These are phyloP conservation scores for Chalaropsis ovoidea DNA, from an alignment of 2,329 filamentous ascomycete species.

Conservation along the genomic window DNA sequence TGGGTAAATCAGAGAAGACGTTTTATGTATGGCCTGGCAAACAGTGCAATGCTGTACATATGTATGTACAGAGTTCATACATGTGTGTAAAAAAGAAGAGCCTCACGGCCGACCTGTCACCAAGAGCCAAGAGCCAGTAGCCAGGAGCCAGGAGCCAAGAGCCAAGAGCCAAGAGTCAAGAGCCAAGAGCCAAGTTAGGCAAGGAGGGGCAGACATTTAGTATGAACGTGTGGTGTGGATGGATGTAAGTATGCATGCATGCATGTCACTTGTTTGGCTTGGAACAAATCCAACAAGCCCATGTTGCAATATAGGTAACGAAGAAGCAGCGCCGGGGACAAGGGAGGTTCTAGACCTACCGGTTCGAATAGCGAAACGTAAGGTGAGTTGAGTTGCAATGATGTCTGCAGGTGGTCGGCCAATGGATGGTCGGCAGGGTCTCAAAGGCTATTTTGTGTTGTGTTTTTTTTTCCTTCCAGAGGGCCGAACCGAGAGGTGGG, in stretches of 20 bases:
- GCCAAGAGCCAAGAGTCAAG: too few species aligned
- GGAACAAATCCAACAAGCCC: constrained; percentile 1
- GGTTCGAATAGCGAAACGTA: not conserved
- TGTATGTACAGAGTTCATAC: too few species aligned
- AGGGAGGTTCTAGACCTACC: constrained; percentile 5
- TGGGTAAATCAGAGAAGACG: too few species aligned
- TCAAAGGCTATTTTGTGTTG: not conserved
- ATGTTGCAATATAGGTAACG: constrained; percentile 4
- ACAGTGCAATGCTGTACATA: too few species aligned
- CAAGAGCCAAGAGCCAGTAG: too few species aligned
- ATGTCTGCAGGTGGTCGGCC: not conserved
- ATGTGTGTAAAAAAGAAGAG: not conserved
- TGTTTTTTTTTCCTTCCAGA: not conserved
- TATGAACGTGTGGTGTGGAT: too few species aligned
- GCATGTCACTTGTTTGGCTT: constrained; percentile 1
- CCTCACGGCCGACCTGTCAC: not conserved
- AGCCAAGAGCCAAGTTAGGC: not conserved
- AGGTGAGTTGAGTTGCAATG: not conserved
- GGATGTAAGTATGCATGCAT: not conserved
- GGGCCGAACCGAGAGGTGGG: constrained; percentile 7
- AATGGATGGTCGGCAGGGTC: constrained; percentile 1
- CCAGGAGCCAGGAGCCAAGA: too few species aligned
- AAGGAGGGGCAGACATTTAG: not conserved
- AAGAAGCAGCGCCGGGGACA: not conserved
- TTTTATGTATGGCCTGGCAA: too few species aligned